These are phyloP conservation scores for Thermomyces lanuginosus DNA, from an alignment of 2,329 filamentous ascomycete genomes.

Conservation along the genomic window DNA sequence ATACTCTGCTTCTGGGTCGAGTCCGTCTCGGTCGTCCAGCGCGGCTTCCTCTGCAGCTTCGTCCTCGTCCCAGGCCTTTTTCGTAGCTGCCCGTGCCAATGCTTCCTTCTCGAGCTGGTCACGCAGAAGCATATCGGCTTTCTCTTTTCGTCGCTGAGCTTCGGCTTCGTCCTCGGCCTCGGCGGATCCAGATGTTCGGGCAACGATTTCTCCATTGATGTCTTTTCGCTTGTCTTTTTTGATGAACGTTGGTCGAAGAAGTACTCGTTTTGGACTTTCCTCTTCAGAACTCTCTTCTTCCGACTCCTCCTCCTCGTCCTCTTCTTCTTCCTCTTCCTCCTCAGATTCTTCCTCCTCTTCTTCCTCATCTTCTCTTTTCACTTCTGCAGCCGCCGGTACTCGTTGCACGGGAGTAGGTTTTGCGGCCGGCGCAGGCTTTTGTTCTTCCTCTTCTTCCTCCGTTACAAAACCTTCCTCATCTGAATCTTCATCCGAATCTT, in stretches of 20 bases:
- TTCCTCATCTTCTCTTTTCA: conserved; percentile 23
- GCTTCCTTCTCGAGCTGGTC: conserved; percentile 74
- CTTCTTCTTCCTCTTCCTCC: conserved; percentile 40
- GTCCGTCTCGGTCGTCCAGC: conserved; percentile 74
- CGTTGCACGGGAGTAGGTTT: conserved; percentile 8
- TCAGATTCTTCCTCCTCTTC: conserved; percentile 39
- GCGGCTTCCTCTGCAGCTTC: conserved; percentile 50
- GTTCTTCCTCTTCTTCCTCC: conserved; percentile 32
- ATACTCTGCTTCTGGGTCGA: conserved; percentile 74
- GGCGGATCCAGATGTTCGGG: conserved; percentile 9
- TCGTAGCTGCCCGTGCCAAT: conserved; percentile 55
- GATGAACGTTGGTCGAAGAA: conserved; percentile 51
- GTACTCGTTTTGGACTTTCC: conserved; percentile 38
- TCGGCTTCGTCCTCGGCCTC: conserved; percentile 29
- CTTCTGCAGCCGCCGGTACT: conserved; percentile 12
- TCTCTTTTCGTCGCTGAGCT: conserved; percentile 40
- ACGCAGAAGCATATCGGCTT: conserved; percentile 65
- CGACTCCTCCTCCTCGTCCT: conserved; percentile 32
- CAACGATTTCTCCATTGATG: conserved; percentile 11
- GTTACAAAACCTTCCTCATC: conserved; percentile 47
- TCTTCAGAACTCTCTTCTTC: conserved; percentile 44
- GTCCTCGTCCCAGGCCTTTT: conserved; percentile 70
- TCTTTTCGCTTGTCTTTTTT: conserved; percentile 44
- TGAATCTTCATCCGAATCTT: conserved; percentile 21
- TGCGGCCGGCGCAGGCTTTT: conserved; percentile 8